Evolutionary conservation across 495 filamentous ascomycete species (phyloP), one percentile per base, ranked within the genome.

Genomic region (Lasiosphaeria hispida): DNA sequence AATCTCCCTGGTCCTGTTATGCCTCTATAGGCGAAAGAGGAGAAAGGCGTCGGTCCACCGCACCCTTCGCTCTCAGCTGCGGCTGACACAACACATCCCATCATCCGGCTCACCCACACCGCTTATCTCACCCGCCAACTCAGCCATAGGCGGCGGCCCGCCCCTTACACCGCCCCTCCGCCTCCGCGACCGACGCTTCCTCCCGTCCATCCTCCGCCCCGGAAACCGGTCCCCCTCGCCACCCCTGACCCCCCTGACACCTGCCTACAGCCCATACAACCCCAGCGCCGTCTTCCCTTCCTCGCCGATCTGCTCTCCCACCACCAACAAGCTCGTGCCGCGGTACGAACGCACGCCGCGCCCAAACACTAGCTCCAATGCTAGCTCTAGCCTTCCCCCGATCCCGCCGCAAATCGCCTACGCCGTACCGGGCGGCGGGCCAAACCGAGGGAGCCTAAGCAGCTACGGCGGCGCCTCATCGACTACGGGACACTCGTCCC

Each of bases 121-220:
- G 3, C 58, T 78, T 6, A 77, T 77, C 48, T 68, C 71, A 14
- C 66, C 76, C 1, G 50, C 64, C 13, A 57, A 62, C 50, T 69
- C 73, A 4, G 61, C 60, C 11, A 63, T 63, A 13, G 58, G 68
- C 11, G 61, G 59, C 35, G 58, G 58, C 13, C 47, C 57, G 4
- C 55, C 64, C 5, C 53, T 75, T 19, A 75, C 68, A 6, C 75
- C 77, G 10, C 77, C 75, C 3, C 70, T 74, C 8, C 75, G 75
- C 7, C 68, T 80, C 10, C 71, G 74, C 47, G 75, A 80, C 44
- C 69, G 76, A 17, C 71, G 61, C 30, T 69, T 75, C 40, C 68
- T 78, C 35, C 65, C 71, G 7, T 63, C 73, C 15, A 69, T 75
- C 55, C 66, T 75, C 44, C 68, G 66, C 10, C 60, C 63, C 13